phyloP scores from a whole-genome alignment of 2,329 filamentous ascomycete genomes.

The Pestalotiopsis sp. region DNA sequence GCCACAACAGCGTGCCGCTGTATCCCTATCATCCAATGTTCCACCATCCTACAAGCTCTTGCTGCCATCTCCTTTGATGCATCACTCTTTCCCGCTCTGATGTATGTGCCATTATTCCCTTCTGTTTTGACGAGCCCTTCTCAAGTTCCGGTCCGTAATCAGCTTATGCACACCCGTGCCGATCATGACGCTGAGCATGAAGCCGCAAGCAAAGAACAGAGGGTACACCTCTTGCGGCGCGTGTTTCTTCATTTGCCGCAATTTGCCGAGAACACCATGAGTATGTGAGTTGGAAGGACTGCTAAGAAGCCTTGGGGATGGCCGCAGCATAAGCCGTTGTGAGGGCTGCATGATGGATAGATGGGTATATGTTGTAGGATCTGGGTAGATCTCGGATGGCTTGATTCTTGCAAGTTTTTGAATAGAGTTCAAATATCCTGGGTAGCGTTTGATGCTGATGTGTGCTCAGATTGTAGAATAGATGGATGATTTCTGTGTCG shows the following conservation, averaged over 20 bases:
- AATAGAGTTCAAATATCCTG: too few species aligned
- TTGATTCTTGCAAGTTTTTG: neutral
- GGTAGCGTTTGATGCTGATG: too few species aligned
- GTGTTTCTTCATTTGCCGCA: constrained; percentile 8
- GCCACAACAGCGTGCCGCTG: too few species aligned
- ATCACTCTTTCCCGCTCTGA: neutral
- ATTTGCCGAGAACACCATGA: constrained; percentile 5
- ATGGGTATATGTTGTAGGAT: neutral
- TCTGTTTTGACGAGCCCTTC: constrained; percentile 2
- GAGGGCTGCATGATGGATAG: neutral
- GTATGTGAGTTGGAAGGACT: constrained; percentile 11
- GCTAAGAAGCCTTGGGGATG: constrained; percentile 1
- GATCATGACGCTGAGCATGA: constrained; percentile 13
- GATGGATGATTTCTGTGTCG: neutral
- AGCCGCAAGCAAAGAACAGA: constrained; percentile 12
- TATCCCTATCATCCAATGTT: neutral
- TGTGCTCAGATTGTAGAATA: neutral
- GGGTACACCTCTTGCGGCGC: constrained; percentile 9
- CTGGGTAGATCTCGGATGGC: neutral
- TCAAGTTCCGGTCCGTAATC: constrained; percentile 8
- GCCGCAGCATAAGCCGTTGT: neutral
- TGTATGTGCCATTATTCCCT: neutral
- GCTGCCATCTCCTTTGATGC: neutral
- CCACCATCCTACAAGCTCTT: neutral
- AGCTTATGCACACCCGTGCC: constrained; percentile 7